A percentile compares a stretch with the other conserved stretches of the same genome.
Conservation (phyloP, 2,329 filamentous ascomycete genomes). For the Acrodontium crateriforme region DNA sequence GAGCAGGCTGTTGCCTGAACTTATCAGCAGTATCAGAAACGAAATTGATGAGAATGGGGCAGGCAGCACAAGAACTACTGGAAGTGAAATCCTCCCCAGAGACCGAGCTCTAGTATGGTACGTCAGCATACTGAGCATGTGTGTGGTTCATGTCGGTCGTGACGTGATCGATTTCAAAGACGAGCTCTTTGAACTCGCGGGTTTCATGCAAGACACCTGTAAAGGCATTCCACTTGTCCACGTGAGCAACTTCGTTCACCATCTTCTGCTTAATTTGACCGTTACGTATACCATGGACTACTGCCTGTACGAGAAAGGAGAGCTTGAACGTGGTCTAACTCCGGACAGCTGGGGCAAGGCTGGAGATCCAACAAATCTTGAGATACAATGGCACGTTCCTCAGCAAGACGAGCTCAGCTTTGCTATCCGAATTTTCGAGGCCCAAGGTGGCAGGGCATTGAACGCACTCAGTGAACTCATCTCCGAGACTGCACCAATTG, state of each 20-base stretch:
- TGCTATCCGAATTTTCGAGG: constrained; percentile 76
- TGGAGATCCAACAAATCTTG: constrained; percentile 60
- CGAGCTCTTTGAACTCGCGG: constrained; percentile 78
- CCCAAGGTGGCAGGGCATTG: constrained; percentile 65
- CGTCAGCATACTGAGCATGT: constrained; percentile 94
- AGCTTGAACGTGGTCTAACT: constrained; percentile 56
- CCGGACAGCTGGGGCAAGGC: constrained; percentile 72
- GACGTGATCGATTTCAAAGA: constrained; percentile 80
- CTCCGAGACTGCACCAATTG: constrained; percentile 65
- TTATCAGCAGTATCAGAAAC: constrained; percentile 81
- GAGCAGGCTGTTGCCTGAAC: constrained; percentile 77
- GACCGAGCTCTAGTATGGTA: constrained; percentile 94
- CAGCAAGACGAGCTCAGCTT: constrained; percentile 69
- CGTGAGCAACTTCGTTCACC: constrained; percentile 94
- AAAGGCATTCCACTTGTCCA: constrained; percentile 88
- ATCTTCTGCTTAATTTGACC: constrained; percentile 84
- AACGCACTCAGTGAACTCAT: constrained; percentile 66
- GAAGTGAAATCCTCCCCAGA: constrained; percentile 81
- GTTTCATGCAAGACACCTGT: constrained; percentile 94
- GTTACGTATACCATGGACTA: constrained; percentile 89
- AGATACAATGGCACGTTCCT: constrained; percentile 84
- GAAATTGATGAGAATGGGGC: constrained; percentile 96
- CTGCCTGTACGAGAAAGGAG: constrained; percentile 68
- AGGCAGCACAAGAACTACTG: constrained; percentile 84
- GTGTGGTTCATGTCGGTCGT: constrained; percentile 85